Percentiles rank a stretch among this genome's conserved stretches.
phyloP scores from a whole-genome alignment of 2,329 filamentous ascomycete species.

The Cephalotrichum gorgonifer region DNA sequence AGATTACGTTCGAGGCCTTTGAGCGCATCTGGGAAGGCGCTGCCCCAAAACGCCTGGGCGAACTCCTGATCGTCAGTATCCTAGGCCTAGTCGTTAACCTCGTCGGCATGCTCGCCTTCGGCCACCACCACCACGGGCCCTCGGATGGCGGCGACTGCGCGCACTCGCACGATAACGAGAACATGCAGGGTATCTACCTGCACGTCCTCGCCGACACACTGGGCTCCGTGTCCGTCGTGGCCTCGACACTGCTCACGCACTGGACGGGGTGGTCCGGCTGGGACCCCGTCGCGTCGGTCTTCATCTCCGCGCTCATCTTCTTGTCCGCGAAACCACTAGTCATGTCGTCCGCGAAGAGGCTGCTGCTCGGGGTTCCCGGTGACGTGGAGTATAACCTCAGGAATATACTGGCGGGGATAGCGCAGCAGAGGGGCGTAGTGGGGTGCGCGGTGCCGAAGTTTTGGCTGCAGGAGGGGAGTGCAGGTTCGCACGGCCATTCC shows the following conservation, averaged over 20 bases:
- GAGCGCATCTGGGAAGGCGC: constrained; percentile 78
- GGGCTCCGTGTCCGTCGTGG: constrained; percentile 87
- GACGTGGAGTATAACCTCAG: constrained; percentile 81
- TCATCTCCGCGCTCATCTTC: constrained; percentile 90
- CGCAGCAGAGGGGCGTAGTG: constrained; percentile 71
- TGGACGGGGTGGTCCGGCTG: constrained; percentile 86
- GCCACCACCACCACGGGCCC: constrained; percentile 51
- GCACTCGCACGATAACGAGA: constrained; percentile 71
- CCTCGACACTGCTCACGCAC: constrained; percentile 80
- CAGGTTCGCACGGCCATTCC: constrained; percentile 16
- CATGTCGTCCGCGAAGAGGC: constrained; percentile 67
- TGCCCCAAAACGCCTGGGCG: constrained; percentile 72
- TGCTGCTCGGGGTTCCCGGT: constrained; percentile 77
- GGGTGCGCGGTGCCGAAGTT: constrained; percentile 83
- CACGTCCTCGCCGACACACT: constrained; percentile 93
- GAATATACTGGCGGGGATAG: constrained; percentile 74
- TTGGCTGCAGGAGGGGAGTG: constrained; percentile 69
- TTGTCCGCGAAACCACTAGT: constrained; percentile 86
- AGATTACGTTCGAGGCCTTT: constrained; percentile 91
- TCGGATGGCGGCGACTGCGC: constrained; percentile 24
- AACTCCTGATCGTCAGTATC: constrained; percentile 81
- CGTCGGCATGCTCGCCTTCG: constrained; percentile 81
- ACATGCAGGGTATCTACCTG: constrained; percentile 95
- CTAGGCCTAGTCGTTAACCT: constrained; percentile 84
- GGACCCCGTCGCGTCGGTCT: constrained; percentile 86